Percentiles rank a stretch among this genome's conserved stretches.
phyloP scores from a whole-genome alignment of 176 grass and related monocot genomes.

The Rhynchospora pubera region DNA sequence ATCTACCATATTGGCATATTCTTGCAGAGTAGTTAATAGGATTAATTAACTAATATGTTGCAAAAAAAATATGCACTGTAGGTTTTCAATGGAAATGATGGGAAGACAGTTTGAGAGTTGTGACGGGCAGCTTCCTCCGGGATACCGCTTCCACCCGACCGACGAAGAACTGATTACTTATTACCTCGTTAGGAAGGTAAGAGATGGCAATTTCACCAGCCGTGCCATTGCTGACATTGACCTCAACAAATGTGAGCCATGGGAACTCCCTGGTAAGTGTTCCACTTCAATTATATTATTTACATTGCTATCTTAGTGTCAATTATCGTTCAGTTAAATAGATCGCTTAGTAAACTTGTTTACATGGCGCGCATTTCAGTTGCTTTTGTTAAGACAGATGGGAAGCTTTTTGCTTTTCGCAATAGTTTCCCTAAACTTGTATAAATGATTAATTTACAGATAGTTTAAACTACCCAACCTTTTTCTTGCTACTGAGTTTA shows the following conservation, averaged over 20 bases:
- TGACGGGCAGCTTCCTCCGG: constrained; percentile 57
- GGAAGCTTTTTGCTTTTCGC: background rate
- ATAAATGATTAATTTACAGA: background rate
- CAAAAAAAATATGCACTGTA: too few species aligned
- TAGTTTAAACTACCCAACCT: background rate
- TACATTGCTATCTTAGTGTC: background rate
- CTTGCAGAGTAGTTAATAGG: background rate
- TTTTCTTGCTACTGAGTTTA: background rate
- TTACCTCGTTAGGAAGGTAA: constrained; percentile 82
- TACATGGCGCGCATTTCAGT: background rate
- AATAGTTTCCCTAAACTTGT: background rate
- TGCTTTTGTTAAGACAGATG: background rate
- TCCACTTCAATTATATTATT: background rate
- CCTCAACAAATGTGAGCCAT: constrained; percentile 88
- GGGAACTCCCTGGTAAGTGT: constrained; percentile 70
- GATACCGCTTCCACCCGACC: constrained; percentile 91
- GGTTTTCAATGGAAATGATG: background rate
- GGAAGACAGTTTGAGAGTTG: constrained; percentile 9
- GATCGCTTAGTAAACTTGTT: background rate
- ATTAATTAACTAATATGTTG: background rate
- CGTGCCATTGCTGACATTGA: constrained; percentile 89
- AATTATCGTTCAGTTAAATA: background rate
- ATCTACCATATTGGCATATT: background rate
- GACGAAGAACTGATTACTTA: constrained; percentile 92
- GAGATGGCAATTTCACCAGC: constrained; percentile 54